Percentiles rank a stretch among this genome's conserved stretches.
phyloP scores from a whole-genome alignment of 2,329 filamentous ascomycete genomes.

The Epichloe gansuensis region DNA sequence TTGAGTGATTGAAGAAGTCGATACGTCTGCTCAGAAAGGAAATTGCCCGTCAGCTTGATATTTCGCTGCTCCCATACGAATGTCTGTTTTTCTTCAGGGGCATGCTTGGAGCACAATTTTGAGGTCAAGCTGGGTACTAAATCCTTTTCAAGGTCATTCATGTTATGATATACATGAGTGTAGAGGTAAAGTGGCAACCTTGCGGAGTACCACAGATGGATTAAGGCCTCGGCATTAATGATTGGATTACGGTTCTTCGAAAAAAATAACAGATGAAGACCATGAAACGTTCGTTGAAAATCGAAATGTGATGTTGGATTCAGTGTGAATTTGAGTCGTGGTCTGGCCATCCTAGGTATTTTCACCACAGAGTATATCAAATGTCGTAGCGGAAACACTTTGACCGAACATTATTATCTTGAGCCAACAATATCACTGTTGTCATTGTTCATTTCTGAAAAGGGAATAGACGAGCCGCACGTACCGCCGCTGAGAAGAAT shows the following conservation, averaged over 20 bases:
- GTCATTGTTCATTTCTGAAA: no score
- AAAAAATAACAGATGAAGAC: background rate
- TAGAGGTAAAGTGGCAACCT: slow-evolving; percentile 6
- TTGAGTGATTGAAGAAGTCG: background rate
- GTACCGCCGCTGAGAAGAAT: slow-evolving; percentile 12
- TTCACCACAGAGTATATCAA: slow-evolving; percentile 14
- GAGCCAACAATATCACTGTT: no score
- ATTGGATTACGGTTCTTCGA: slow-evolving; percentile 3
- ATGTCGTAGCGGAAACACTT: slow-evolving; percentile 13
- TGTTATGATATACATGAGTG: background rate
- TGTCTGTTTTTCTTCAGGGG: background rate
- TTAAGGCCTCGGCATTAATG: slow-evolving; percentile 12
- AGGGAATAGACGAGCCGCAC: slow-evolving; percentile 7
- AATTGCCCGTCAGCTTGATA: background rate
- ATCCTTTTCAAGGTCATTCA: background rate
- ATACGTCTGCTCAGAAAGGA: background rate
- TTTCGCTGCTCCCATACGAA: background rate
- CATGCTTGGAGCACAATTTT: background rate
- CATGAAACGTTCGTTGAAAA: background rate
- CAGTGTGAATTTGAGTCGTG: slow-evolving; percentile 7
- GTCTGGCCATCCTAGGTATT: slow-evolving; percentile 10
- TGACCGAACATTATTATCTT: no score
- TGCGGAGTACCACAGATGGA: slow-evolving; percentile 17
- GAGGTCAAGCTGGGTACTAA: background rate
- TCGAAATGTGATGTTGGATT: slow-evolving; percentile 4